Percentiles rank a stretch among this genome's conserved stretches.
Conservation (phyloP, 441 rosid genomes). For the Eutrema salsugineum region DNA sequence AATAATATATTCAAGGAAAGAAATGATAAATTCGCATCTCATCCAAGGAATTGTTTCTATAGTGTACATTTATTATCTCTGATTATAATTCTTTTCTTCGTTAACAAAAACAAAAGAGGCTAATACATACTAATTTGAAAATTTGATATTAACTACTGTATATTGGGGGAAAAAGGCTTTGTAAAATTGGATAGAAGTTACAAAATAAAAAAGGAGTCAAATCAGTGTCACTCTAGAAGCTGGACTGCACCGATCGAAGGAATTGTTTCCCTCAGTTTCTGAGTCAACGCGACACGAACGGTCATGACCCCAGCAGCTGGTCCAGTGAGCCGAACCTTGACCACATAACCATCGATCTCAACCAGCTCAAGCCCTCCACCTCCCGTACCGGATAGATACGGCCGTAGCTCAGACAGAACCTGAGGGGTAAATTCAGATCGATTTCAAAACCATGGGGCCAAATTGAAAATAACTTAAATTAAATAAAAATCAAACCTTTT, state of each 20-base stretch:
- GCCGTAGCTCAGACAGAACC: conserved; percentile 68
- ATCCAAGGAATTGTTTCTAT: background rate
- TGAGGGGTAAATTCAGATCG: conserved; percentile 2
- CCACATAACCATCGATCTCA: conserved; percentile 49
- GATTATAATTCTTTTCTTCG: background rate
- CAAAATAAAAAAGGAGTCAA: background rate
- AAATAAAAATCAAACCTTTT: conserved; percentile 41
- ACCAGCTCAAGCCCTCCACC: conserved; percentile 64
- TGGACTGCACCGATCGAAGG: conserved; percentile 61
- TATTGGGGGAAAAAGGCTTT: background rate
- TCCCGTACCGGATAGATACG: conserved; percentile 66
- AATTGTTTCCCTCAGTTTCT: conserved; percentile 65
- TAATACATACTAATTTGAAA: background rate
- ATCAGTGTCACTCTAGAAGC: conserved; percentile 47
- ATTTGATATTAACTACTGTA: background rate
- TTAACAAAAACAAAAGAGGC: background rate
- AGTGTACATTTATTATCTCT: background rate
- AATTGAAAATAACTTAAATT: background rate
- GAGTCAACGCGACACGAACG: conserved; percentile 65
- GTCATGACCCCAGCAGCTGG: conserved; percentile 78
- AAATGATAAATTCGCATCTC: background rate
- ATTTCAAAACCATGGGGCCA: background rate
- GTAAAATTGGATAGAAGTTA: background rate
- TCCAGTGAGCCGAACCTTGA: conserved; percentile 58
- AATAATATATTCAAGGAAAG: background rate